Percentiles rank a stretch among this genome's conserved stretches.
Conservation (phyloP, 345 rosid genomes). For the Physaria fendleri region DNA sequence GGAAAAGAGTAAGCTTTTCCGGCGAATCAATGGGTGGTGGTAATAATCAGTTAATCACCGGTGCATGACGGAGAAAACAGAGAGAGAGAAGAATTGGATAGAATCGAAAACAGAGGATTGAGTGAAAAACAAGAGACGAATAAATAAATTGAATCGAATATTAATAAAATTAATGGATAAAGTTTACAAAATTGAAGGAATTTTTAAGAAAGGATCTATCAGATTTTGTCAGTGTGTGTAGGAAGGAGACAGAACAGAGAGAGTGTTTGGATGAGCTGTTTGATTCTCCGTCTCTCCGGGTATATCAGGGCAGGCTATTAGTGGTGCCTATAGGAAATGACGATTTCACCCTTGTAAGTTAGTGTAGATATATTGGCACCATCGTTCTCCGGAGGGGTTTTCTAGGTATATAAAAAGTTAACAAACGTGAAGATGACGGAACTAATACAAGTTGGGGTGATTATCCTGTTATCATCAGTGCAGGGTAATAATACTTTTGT, state of each 20-base stretch:
- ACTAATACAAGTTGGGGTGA: background rate
- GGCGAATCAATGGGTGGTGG: constrained; percentile 19
- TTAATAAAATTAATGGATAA: background rate
- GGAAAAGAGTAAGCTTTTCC: constrained; percentile 6
- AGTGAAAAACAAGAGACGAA: constrained; percentile 13
- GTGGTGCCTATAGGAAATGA: constrained; percentile 6
- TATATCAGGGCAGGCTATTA: no score
- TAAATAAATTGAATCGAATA: constrained; percentile 12
- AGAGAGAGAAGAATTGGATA: constrained; percentile 15
- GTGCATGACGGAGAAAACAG: constrained; percentile 15
- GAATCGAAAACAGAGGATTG: background rate
- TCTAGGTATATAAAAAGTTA: constrained; percentile 15
- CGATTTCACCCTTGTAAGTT: background rate
- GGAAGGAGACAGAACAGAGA: no score
- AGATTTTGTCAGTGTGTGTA: background rate
- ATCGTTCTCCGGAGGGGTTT: background rate
- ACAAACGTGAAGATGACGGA: constrained; percentile 15
- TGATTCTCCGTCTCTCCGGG: constrained; percentile 3
- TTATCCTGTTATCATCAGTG: background rate
- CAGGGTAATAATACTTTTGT: no score
- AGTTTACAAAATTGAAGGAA: background rate
- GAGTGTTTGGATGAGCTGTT: constrained; percentile 28
- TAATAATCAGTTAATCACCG: constrained; percentile 16
- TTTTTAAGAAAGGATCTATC: background rate
- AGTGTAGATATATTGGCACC: background rate